Percentiles rank a stretch among this genome's conserved stretches.
Conservation (phyloP, 1,139 yeast species). For the Candida sp. region DNA sequence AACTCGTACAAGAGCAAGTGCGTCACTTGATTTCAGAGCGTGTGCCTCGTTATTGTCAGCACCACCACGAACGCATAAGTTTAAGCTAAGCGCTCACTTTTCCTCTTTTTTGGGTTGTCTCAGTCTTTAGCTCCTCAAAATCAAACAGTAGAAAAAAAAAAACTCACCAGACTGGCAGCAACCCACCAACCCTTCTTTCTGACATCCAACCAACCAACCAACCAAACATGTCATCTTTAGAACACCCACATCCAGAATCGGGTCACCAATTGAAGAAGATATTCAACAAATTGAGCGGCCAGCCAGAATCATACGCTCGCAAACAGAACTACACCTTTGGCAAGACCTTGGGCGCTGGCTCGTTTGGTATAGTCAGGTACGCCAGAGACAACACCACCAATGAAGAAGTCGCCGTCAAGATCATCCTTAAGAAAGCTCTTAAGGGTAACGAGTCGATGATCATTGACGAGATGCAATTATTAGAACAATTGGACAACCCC, state of each 20-base stretch:
- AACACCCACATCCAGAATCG: constrained; percentile 4
- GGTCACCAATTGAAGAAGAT: constrained; percentile 34
- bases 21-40: too few species aligned
- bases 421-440: constrained; percentile 79
- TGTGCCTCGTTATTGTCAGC: too few species aligned
- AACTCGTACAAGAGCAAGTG: too few species aligned
- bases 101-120: too few species aligned
- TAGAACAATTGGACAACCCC: constrained; percentile 71
- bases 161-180: too few species aligned
- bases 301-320: constrained; percentile 70
- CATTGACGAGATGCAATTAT: constrained; percentile 73
- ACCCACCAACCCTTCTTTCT: not conserved
- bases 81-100: too few species aligned
- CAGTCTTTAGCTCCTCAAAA: too few species aligned
- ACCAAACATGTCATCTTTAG: not conserved
- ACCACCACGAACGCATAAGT: too few species aligned
- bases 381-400: constrained; percentile 63
- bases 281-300: constrained; percentile 65
- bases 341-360: constrained; percentile 86
- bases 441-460: constrained; percentile 76
- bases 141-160: too few species aligned
- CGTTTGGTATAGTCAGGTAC: constrained; percentile 86
- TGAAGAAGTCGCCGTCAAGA: constrained; percentile 87
- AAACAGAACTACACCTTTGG: constrained; percentile 75
- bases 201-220: not conserved